Percentiles rank a stretch among this genome's conserved stretches.
These are phyloP conservation scores for Potentilla sterilis DNA, from an alignment of 306 rosid species.

Conservation along the genomic window DNA sequence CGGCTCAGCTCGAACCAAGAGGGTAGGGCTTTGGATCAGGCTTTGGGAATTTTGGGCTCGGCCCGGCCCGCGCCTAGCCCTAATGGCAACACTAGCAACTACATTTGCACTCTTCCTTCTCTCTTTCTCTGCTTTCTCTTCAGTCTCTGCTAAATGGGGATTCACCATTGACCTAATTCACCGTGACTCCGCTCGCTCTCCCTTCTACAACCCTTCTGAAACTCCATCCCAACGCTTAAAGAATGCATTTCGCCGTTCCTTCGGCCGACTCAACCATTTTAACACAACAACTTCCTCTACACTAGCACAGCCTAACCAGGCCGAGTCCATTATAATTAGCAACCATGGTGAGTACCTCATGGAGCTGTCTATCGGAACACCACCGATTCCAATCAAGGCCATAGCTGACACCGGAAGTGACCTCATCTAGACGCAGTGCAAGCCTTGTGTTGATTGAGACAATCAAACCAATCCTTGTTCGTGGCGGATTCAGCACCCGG, in stretches of 20 bases:
- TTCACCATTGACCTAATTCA: slow-evolving; percentile 48
- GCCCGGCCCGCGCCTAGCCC: too few species aligned
- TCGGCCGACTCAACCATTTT: not conserved
- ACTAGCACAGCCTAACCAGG: not conserved
- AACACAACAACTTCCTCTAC: not conserved
- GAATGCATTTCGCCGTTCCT: slow-evolving; percentile 38
- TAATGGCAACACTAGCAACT: not conserved
- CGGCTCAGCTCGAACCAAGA: too few species aligned
- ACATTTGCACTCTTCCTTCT: not conserved
- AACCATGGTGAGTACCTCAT: slow-evolving; percentile 38
- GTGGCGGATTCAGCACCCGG: too few species aligned
- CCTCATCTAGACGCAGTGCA: slow-evolving; percentile 55
- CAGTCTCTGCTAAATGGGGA: not conserved
- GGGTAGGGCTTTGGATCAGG: too few species aligned
- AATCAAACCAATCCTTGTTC: too few species aligned
- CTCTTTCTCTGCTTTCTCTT: not conserved
- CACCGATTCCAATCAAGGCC: slow-evolving; percentile 34
- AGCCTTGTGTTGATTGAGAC: slow-evolving; percentile 45
- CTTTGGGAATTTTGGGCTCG: too few species aligned
- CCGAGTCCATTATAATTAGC: not conserved
- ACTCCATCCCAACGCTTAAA: slow-evolving; percentile 25
- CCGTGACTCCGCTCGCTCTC: slow-evolving; percentile 46
- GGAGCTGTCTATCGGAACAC: slow-evolving; percentile 48
- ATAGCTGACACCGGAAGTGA: slow-evolving; percentile 57
- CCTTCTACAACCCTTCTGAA: slow-evolving; percentile 31